Base-by-base conservation (phyloP, 345 rosid genomes). In the Acer campestre region DNA sequence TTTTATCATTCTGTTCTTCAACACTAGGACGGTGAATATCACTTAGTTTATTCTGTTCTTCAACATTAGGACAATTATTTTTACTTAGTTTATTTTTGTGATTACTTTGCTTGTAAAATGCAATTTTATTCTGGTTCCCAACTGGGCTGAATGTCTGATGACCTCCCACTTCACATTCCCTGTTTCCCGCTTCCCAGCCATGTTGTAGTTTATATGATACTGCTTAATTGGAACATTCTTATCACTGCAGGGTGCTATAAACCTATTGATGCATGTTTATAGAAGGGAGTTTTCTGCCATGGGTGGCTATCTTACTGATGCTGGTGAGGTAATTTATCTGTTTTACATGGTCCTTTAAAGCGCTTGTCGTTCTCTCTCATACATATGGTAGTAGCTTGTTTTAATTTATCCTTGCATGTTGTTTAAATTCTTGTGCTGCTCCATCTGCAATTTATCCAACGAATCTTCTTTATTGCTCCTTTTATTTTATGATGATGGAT, bases 241-340 rank as follows among this genome's bases (percentile, higher is more conserved):
- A 25, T 67, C 63, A 71, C 75, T 79, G 73, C 92, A 97, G 99
- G 99, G 98, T 84, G 98, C 98, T 78, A 91, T 97, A 88, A 93
- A 83, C 85, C 89, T 97, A 79, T 82, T 97, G 87, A 91, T 97
- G 99, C 87, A 89, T 76, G 86, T 94, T 65, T 97, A 94, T 85
- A 85, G 88, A 86, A 90, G 85, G 84, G 99, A 97, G 86, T 94
- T 97, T 79, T 11, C 94, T 81, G 85, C 87, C 67, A 93, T 97
- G 90, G 98, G 98, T 81, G 99, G 99, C 82, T 97, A 97, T 87
- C 90, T 97, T 77, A 97, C 98, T 71, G 93, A 90, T 84, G 95
- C 95, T 76, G 99, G 99, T 88, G 98, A 97, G 98, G 99, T 94
- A 90, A 81, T 78, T 80, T 79, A 58, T 71, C 51, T 42, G 11